These are phyloP conservation scores for Penicillium hordei DNA, from an alignment of 2,329 filamentous ascomycete species.

Conservation along the genomic window DNA sequence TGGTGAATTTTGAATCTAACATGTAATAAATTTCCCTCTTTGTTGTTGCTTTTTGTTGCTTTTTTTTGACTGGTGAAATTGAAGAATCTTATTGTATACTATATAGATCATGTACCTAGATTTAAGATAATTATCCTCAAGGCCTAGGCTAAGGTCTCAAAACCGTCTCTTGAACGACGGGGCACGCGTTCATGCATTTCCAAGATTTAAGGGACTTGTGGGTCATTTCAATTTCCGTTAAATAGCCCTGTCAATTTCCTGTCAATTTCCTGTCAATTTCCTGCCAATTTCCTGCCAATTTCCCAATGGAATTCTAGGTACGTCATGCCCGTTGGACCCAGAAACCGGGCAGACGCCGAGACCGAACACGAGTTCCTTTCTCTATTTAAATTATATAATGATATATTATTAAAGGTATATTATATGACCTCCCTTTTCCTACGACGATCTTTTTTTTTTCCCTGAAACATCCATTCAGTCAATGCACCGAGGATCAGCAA, in stretches of 20 bases:
- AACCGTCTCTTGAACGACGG: slow-evolving; percentile 14
- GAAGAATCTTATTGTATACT: neutral
- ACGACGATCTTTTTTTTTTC: no score
- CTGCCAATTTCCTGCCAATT: no score
- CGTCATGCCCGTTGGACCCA: neutral
- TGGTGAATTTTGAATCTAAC: no score
- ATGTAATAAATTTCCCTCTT: no score
- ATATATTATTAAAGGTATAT: no score
- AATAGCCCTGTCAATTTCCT: neutral
- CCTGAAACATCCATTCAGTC: slow-evolving; percentile 14
- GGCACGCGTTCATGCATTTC: slow-evolving; percentile 11
- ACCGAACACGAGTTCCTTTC: slow-evolving; percentile 7
- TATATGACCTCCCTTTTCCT: no score
- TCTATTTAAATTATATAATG: no score
- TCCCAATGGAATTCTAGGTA: neutral
- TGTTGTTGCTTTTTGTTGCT: no score
- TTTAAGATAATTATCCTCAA: neutral
- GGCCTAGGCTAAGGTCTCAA: neutral
- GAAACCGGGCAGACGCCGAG: neutral
- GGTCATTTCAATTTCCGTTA: slow-evolving; percentile 1
- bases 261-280: neutral
- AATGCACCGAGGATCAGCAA: slow-evolving; percentile 18
- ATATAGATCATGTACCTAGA: neutral
- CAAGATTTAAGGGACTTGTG: slow-evolving; percentile 26
- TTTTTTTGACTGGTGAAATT: no score